phyloP scores from a whole-genome alignment of 306 rosid genomes.

The Dalbergia cochinchinensis region DNA sequence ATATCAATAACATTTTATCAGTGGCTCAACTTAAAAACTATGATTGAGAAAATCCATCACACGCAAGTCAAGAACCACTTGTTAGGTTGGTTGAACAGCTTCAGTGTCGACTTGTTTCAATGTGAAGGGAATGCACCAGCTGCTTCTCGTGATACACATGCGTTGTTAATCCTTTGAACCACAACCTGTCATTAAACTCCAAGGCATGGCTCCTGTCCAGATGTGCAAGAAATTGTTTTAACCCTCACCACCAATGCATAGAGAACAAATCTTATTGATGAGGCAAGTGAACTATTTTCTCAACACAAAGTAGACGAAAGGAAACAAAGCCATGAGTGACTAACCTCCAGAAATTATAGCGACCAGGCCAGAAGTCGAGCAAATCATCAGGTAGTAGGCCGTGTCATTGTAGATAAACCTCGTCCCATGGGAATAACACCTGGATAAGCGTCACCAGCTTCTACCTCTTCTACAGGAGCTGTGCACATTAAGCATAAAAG shows the following conservation, averaged over 20 bases:
- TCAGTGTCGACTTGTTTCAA: constrained; percentile 26
- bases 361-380: constrained; percentile 34
- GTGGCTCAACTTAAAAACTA: constrained; percentile 40
- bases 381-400: constrained; percentile 82
- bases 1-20: constrained; percentile 13
- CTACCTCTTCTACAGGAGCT: constrained; percentile 75
- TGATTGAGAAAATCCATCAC: constrained; percentile 36
- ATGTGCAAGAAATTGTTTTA: constrained; percentile 24
- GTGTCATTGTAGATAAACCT: constrained; percentile 95
- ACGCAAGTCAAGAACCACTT: constrained; percentile 41
- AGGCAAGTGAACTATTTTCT: background rate
- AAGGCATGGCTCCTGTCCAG: constrained; percentile 43
- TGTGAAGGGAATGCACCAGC: constrained; percentile 34
- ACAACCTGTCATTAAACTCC: constrained; percentile 26
- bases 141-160: constrained; percentile 6
- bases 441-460: constrained; percentile 67
- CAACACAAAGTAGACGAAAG: constrained; percentile 22
- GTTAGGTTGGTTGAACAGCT: constrained; percentile 42
- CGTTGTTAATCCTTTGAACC: constrained; percentile 37
- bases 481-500: constrained; percentile 49
- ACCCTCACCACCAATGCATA: background rate
- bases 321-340: constrained; percentile 28
- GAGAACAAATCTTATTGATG: background rate
- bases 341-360: constrained; percentile 45
- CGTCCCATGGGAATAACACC: constrained; percentile 87